Percentiles rank a stretch among this genome's conserved stretches.
Evolutionary conservation across 2,329 filamentous ascomycete genomes (phyloP).

Genomic region (Simplicillium sp.): DNA sequence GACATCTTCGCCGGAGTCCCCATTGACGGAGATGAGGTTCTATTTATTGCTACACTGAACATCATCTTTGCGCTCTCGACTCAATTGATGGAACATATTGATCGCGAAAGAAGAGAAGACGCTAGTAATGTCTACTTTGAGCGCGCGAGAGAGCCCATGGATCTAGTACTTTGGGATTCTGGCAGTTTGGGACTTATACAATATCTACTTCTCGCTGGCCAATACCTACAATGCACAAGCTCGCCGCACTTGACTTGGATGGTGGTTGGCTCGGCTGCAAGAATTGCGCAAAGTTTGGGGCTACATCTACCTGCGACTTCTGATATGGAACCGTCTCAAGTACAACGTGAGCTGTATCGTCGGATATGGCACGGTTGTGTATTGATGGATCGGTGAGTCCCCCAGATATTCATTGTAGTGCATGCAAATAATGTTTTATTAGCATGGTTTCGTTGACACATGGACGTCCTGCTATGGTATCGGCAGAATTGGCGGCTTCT

Average conservation of each 20-base stretch:
- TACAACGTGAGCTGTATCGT: constrained; percentile 16
- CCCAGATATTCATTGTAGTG: accelerated
- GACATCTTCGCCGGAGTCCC: constrained; percentile 28
- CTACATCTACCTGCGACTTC: constrained; percentile 31
- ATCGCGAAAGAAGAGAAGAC: constrained; percentile 26
- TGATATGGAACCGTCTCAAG: constrained; percentile 10
- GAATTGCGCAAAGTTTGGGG: constrained; percentile 35
- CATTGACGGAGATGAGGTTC: constrained; percentile 26
- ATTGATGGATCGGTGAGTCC: constrained; percentile 25
- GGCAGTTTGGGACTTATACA: constrained; percentile 34
- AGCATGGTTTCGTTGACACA: constrained; percentile 26
- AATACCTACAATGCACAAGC: constrained; percentile 38
- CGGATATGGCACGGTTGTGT: constrained; percentile 27
- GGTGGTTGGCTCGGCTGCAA: constrained; percentile 32
- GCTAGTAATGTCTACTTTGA: constrained; percentile 30
- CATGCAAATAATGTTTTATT: no score
- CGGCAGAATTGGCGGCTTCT: constrained; percentile 12
- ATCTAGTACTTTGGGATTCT: constrained; percentile 30
- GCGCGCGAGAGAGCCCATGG: constrained; percentile 30
- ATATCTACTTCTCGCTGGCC: constrained; percentile 34
- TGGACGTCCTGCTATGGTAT: constrained; percentile 25
- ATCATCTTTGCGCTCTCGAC: constrained; percentile 35
- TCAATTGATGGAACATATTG: constrained; percentile 30
- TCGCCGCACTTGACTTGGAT: constrained; percentile 40
- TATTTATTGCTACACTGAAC: constrained; percentile 34